These are phyloP conservation scores for Penicillium aurantiogriseum DNA, from an alignment of 2,329 filamentous ascomycete genomes.

Conservation along the genomic window DNA sequence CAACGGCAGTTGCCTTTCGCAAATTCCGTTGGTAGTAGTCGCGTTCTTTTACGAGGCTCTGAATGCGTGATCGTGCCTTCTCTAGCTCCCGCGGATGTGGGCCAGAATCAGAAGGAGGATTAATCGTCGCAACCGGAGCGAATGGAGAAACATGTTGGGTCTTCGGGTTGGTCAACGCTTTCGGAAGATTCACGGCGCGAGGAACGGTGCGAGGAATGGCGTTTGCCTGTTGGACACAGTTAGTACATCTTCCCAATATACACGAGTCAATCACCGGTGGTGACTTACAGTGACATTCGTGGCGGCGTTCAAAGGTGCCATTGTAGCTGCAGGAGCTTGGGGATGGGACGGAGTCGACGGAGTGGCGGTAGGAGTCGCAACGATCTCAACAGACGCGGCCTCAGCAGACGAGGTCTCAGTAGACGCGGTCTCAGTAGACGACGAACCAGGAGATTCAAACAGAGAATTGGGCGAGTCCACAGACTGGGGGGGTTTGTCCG, in stretches of 20 bases:
- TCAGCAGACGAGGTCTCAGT: not conserved
- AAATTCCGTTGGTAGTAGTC: constrained; percentile 30
- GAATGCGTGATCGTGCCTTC: not conserved
- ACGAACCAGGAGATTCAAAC: not conserved
- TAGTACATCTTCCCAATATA: not conserved
- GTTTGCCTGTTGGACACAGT: not conserved
- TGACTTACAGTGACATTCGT: not conserved
- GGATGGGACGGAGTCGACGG: not conserved
- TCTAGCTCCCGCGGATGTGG: not conserved
- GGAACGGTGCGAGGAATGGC: not conserved
- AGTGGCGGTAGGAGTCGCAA: not conserved
- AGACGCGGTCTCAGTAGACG: no score
- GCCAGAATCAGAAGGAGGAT: not conserved
- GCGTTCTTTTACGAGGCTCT: constrained; percentile 29
- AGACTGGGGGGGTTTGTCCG: not conserved
- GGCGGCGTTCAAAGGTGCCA: not conserved
- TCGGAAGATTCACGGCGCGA: not conserved
- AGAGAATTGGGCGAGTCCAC: not conserved
- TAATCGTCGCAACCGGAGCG: not conserved
- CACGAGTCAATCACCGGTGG: not conserved
- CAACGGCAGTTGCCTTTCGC: constrained; percentile 23
- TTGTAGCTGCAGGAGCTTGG: not conserved
- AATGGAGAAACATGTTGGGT: not conserved
- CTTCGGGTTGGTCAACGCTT: not conserved
- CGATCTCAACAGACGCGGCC: not conserved